Conservation (phyloP, 352 stramenopile genomes). For the Globisporangium paroecandrum region DNA sequence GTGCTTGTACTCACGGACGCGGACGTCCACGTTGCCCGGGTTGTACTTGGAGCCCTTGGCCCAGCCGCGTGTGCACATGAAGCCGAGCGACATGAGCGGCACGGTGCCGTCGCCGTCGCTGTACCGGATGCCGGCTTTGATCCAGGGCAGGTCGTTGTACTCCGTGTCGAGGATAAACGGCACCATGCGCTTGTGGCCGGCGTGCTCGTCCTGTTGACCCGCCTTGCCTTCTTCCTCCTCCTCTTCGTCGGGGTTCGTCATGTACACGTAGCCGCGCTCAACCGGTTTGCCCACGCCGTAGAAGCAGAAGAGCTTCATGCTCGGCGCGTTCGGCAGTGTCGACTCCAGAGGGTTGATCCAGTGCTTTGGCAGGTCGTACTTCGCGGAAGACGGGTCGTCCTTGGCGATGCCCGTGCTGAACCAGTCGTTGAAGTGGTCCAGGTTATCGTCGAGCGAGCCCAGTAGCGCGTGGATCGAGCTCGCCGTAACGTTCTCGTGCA, state of each 20-base stretch:
- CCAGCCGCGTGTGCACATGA: constrained; percentile 92
- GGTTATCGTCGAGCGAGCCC: constrained; percentile 40
- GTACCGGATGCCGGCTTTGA: constrained; percentile 82
- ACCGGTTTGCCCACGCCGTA: constrained; percentile 92
- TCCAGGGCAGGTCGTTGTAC: constrained; percentile 56
- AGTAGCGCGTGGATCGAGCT: constrained; percentile 46
- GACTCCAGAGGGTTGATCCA: constrained; percentile 89
- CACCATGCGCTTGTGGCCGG: constrained; percentile 41
- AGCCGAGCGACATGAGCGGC: constrained; percentile 91
- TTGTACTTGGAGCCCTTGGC: constrained; percentile 74
- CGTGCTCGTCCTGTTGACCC: constrained; percentile 17
- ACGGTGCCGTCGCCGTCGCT: constrained; percentile 92
- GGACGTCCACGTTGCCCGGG: constrained; percentile 81
- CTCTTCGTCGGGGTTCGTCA: constrained; percentile 31
- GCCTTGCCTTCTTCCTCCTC: constrained; percentile 26
- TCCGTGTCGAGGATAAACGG: constrained; percentile 66
- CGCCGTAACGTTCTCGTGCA: constrained; percentile 58
- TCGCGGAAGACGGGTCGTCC: constrained; percentile 36
- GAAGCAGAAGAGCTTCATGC: constrained; percentile 93
- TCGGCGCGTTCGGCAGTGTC: constrained; percentile 86
- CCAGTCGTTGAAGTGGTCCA: constrained; percentile 38
- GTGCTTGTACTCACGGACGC: constrained; percentile 74
- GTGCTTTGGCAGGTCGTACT: constrained; percentile 63
- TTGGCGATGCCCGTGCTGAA: constrained; percentile 37
- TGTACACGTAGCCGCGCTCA: constrained; percentile 81